Base-by-base conservation (phyloP, 140 eudicot species). In the Anethum foeniculum region DNA sequence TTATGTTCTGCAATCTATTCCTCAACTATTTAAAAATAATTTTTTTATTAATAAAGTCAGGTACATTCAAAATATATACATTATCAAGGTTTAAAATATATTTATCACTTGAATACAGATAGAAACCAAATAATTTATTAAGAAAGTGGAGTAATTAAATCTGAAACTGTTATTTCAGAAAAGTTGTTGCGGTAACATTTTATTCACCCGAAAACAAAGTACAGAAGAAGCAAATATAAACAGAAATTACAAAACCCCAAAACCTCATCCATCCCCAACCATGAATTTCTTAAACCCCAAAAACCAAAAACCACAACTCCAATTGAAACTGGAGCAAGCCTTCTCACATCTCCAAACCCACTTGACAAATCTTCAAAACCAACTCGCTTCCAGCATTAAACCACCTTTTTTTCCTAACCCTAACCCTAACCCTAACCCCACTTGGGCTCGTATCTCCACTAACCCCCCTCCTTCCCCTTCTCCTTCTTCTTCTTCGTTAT, bases 301-400 rank as follows among this genome's bases (percentile, higher is more conserved):
- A 79, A 71, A 65, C 36, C 60, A 69, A 5, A 28, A 76, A 81
- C 12, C 62, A 27, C 8, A 83, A 4, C 25, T 54, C 1, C 84
- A 85, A n/a, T 79, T 85, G 73, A 85, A 77, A 77, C 67, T 90
- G 38, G 90, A 90, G 16, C 85, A 89, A 60, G 86, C 86, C 75
- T 25, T 90, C 76, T 69, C 78, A 54, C 69, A 80, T 13, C 32
- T 86, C 79, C 88, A 85, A 86, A 75, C 6, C 81, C 87, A 84
- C 18, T 85, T 21, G 68, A 16, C 49, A 34, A 81, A 77, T 67
- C 83, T 85, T 52, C 77, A 51, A 73, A 54, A 43, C 18, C 58
- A 67, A 23, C 38, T 36, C 5, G 41, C 76, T 36, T 6, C 69
- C 1, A 25, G 10, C 73, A 13, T 14, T n/a, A 44, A 71, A 7